Base-by-base conservation (phyloP, 257 asterid species). In the Leptodermis oblonga region DNA sequence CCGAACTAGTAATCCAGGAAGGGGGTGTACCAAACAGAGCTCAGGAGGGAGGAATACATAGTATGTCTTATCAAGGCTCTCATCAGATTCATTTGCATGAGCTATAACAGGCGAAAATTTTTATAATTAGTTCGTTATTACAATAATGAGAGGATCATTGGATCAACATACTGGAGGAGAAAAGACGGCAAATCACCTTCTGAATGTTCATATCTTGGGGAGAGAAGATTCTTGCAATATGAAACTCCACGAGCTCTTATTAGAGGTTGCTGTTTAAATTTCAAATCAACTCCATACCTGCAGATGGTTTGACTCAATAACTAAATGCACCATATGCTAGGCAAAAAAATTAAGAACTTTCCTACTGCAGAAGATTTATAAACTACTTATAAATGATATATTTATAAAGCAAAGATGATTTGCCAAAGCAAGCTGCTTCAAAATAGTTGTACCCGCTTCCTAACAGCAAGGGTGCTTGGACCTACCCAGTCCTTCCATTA, bases 231-330 rank as follows among this genome's bases (percentile, higher is more conserved):
- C 83, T 91, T 94, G 97, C 98, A 91, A 74, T 94, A 94, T 36
- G 99, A 91, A 79, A 94, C 97, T 78, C 99, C 98, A 11, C 97
- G 96, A 60, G 93, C 96, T 84, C 96, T 87, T 75, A 94, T 87
- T 61, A 91, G 85, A 74, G 99, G 93, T 69, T 89, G 99, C 31
- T 86, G 80, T 76, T 85, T 86, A 73, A 83, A 89, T 63, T 81
- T 79, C 90, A 94, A 86, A 69, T 83, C 86, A 43, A 94, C 96
- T 68, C 97, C 98, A 83, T 94, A 94, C 86, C 98, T 91, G 81
- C 78, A 82, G 69, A 61, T 61, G 59, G 67, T 65, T 46, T 65
- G 79, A 77, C 56, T 53, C 74, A 70, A 74, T 53, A 76, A 79
- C 82, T 72, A 80, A 70, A 72, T 69, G 77, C 81, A 75, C 72